These are phyloP conservation scores for Bassia scoparia DNA, from an alignment of 148 eudicot genomes.

Conservation along the genomic window DNA sequence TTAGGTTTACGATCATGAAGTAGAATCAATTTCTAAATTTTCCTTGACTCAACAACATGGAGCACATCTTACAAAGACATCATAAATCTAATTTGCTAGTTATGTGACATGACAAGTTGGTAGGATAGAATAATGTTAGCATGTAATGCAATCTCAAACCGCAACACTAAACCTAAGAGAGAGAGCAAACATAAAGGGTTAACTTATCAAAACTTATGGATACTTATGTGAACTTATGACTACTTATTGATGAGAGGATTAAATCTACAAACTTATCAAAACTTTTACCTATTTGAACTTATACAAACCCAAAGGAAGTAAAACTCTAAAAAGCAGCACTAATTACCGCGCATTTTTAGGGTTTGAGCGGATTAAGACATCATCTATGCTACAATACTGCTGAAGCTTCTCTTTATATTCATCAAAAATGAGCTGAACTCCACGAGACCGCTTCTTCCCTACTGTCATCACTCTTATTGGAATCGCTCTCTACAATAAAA, in stretches of 20 bases:
- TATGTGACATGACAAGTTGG: background rate
- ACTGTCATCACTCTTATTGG: conserved; percentile 65
- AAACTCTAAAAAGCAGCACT: background rate
- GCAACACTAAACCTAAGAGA: background rate
- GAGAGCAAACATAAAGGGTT: too few relatives aligned
- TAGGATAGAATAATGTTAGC: background rate
- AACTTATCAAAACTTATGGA: too few relatives aligned
- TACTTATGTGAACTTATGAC: too few relatives aligned
- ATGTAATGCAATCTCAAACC: background rate
- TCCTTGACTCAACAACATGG: background rate
- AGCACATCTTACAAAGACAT: background rate
- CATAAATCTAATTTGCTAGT: background rate
- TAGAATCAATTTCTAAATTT: background rate
- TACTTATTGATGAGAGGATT: too few relatives aligned
- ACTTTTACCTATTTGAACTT: too few relatives aligned
- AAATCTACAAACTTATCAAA: too few relatives aligned
- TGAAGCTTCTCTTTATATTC: conserved; percentile 63
- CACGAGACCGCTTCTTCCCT: conserved; percentile 63
- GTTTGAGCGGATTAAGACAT: conserved; percentile 63
- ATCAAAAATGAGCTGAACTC: conserved; percentile 66
- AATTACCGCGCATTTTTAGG: conserved; percentile 71
- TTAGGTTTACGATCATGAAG: background rate
- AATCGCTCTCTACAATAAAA: conserved; percentile 43
- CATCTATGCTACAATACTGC: conserved; percentile 52
- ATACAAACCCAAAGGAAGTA: background rate